Evolutionary conservation across 2,329 filamentous ascomycete species (phyloP).

Genomic region (Phyllosticta capitalensis): DNA sequence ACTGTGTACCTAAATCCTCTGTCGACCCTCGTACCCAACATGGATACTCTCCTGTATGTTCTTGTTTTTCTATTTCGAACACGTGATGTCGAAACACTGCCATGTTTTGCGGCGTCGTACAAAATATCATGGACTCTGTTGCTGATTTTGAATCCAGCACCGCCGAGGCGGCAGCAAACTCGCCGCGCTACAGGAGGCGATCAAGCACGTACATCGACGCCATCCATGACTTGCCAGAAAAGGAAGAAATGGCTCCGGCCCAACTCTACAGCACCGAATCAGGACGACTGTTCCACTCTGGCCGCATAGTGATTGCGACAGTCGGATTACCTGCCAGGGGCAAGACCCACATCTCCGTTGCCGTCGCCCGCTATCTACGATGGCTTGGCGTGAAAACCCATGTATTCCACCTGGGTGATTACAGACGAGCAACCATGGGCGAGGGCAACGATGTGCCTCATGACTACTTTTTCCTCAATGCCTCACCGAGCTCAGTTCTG

Average conservation of each 20-base stretch:
- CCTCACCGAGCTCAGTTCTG: slow-evolving; percentile 84
- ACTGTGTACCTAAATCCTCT: background rate
- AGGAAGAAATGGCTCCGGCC: slow-evolving; percentile 77
- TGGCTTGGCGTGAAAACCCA: slow-evolving; percentile 98
- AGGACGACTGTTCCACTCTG: slow-evolving; percentile 91
- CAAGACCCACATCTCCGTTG: slow-evolving; percentile 97
- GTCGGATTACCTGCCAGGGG: slow-evolving; percentile 90
- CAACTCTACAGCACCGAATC: slow-evolving; percentile 98
- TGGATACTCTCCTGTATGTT: slow-evolving; percentile 56
- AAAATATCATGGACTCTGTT: background rate
- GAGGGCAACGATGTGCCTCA: slow-evolving; percentile 77
- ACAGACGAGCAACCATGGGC: slow-evolving; percentile 82
- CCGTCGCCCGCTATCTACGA: slow-evolving; percentile 83
- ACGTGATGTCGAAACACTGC: slow-evolving; percentile 3
- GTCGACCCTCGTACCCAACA: slow-evolving; percentile 20
- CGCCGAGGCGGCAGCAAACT: slow-evolving; percentile 83
- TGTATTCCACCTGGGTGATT: slow-evolving; percentile 95
- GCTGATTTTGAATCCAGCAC: slow-evolving; percentile 46
- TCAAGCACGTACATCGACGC: slow-evolving; percentile 96
- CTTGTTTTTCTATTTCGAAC: background rate
- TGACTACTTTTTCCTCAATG: slow-evolving; percentile 96
- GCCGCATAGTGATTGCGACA: slow-evolving; percentile 93
- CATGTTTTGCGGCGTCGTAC: background rate
- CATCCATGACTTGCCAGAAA: slow-evolving; percentile 85
- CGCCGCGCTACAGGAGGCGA: slow-evolving; percentile 78